Conservation (phyloP, 805 yeast genomes). For the Suhomyces emberorum region DNA sequence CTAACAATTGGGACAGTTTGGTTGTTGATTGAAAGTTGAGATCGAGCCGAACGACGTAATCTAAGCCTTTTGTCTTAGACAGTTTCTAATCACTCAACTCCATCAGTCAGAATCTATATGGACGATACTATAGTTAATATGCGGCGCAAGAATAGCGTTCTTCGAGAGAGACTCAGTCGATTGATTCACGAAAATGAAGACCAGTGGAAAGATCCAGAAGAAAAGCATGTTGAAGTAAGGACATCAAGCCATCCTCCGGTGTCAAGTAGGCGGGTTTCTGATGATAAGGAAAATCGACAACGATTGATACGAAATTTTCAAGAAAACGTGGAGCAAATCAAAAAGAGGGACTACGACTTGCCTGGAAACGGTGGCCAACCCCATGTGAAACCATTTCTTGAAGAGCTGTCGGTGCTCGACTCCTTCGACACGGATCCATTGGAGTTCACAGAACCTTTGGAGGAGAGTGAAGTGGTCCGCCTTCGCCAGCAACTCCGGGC, state of each 20-base stretch:
- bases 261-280: too few species aligned
- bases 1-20: too few species aligned
- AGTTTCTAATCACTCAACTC: too few species aligned
- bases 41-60: too few species aligned
- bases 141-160: conserved; percentile 8
- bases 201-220: conserved; percentile 1
- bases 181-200: conserved; percentile 10
- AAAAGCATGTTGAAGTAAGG: neutral
- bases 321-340: conserved; percentile 21
- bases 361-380: conserved; percentile 9
- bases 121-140: conserved; percentile 9
- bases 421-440: neutral
- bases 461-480: neutral
- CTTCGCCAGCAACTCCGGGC: neutral
- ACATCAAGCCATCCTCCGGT: too few species aligned
- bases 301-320: conserved; percentile 18
- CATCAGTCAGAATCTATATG: too few species aligned
- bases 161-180: conserved; percentile 5
- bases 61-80: too few species aligned
- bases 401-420: neutral
- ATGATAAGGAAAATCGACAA: conserved; percentile 8
- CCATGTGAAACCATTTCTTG: neutral
- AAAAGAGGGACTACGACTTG: conserved; percentile 17
- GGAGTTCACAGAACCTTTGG: neutral
- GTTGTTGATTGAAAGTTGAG: too few species aligned